Percentiles rank a stretch among this genome's conserved stretches.
phyloP scores from a whole-genome alignment of 768 basidiomycete genomes.

The Xerocomellus dryophilus region DNA sequence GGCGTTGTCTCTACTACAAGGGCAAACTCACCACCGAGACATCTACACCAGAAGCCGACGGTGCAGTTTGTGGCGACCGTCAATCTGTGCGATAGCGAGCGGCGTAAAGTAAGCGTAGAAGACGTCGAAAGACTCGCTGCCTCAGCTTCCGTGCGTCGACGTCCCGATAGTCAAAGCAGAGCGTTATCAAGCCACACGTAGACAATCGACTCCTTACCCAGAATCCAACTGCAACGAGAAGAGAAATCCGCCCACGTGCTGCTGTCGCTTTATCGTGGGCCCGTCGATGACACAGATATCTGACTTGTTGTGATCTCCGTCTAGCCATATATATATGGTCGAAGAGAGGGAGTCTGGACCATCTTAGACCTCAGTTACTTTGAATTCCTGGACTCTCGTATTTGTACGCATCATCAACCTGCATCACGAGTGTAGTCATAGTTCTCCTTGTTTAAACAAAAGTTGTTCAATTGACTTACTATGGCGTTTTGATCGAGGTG shows the following conservation, averaged over 20 bases:
- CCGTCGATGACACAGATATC: background rate
- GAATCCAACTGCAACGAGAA: background rate
- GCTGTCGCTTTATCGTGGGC: background rate
- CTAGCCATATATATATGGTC: background rate
- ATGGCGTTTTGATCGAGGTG: background rate
- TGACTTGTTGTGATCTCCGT: background rate
- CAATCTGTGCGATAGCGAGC: background rate
- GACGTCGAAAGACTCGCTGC: slow-evolving; percentile 16
- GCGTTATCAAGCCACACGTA: background rate
- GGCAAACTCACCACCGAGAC: background rate
- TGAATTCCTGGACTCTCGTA: background rate
- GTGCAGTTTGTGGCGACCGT: background rate
- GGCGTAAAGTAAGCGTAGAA: slow-evolving; percentile 7
- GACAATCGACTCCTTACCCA: background rate
- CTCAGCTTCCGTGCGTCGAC: slow-evolving; percentile 5
- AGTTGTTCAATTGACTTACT: background rate
- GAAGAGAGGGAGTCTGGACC: background rate
- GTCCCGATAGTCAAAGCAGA: background rate
- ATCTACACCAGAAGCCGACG: background rate
- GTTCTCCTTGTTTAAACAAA: background rate
- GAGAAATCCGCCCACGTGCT: background rate
- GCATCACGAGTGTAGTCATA: background rate
- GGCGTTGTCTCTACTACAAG: background rate
- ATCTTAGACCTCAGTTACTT: background rate
- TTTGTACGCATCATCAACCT: background rate